Conservation (phyloP, 225 moss, liverwort and hornwort genomes). For the Takakia lepidozioides region DNA sequence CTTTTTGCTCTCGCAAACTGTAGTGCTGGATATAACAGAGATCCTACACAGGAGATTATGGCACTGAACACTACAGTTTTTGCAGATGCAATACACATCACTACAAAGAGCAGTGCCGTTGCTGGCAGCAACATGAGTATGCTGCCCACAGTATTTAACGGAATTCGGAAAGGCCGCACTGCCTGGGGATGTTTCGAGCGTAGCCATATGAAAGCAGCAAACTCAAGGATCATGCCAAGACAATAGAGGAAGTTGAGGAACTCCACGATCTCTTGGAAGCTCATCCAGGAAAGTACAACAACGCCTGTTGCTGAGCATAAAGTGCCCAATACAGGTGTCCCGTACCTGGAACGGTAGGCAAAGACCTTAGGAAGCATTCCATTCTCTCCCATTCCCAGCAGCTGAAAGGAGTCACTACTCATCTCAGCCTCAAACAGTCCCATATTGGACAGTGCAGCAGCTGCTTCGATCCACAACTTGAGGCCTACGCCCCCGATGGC, state of each 20-base stretch:
- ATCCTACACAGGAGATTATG: constrained; percentile 26
- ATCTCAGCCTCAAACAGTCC: constrained; percentile 92
- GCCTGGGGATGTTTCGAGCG: constrained; percentile 34
- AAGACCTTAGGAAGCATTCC: constrained; percentile 50
- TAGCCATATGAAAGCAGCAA: constrained; percentile 46
- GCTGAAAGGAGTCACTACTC: constrained; percentile 93
- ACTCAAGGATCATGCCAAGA: constrained; percentile 42
- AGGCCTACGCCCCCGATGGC: constrained; percentile 57
- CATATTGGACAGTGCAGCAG: constrained; percentile 82
- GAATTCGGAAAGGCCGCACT: constrained; percentile 32
- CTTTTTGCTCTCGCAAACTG: constrained; percentile 37
- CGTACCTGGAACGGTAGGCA: constrained; percentile 36
- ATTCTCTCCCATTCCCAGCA: constrained; percentile 64
- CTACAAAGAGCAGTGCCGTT: constrained; percentile 35
- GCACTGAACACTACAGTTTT: constrained; percentile 36
- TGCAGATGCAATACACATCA: constrained; percentile 47
- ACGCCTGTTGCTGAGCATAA: constrained; percentile 38
- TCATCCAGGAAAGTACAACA: constrained; percentile 48
- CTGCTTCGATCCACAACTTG: constrained; percentile 70
- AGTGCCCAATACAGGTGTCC: constrained; percentile 43
- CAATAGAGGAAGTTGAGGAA: constrained; percentile 57
- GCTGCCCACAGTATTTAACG: constrained; percentile 32
- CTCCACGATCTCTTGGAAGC: constrained; percentile 58
- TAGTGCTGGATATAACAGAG: constrained; percentile 44
- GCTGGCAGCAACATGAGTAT: constrained; percentile 49